phyloP scores from a whole-genome alignment of 2,329 filamentous ascomycete genomes.

The Exophiala sp. region DNA sequence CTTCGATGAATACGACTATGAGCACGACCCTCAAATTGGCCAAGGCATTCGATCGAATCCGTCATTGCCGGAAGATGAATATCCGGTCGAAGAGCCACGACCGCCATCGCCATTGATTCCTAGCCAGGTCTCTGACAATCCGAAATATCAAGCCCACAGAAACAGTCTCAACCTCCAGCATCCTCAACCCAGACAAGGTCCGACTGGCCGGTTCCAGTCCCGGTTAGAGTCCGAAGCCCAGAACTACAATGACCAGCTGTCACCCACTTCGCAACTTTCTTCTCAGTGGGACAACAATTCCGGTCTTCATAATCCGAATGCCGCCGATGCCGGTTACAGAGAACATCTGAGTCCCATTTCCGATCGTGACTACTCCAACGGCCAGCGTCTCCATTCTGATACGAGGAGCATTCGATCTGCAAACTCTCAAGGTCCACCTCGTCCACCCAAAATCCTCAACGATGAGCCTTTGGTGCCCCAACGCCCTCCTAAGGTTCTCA shows the following conservation, averaged over 20 bases:
- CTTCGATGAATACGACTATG: slow-evolving; percentile 57
- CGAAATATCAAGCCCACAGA: slow-evolving; percentile 60
- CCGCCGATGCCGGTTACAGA: slow-evolving; percentile 28
- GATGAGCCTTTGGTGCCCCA: slow-evolving; percentile 56
- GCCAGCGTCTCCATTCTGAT: slow-evolving; percentile 12
- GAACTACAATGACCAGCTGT: slow-evolving; percentile 39
- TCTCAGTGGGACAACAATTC: slow-evolving; percentile 37
- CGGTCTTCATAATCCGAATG: slow-evolving; percentile 10
- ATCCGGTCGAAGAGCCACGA: slow-evolving; percentile 39
- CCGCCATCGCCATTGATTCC: slow-evolving; percentile 59
- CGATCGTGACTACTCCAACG: slow-evolving; percentile 43
- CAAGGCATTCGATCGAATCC: slow-evolving; percentile 42
- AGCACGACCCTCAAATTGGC: slow-evolving; percentile 43
- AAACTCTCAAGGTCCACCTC: slow-evolving; percentile 40
- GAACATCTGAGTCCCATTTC: slow-evolving; percentile 44
- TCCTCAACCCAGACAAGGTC: slow-evolving; percentile 58
- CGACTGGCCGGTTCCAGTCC: slow-evolving; percentile 56
- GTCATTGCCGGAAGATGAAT: slow-evolving; percentile 37
- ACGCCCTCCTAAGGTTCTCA: slow-evolving; percentile 37
- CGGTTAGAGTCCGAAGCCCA: slow-evolving; percentile 57
- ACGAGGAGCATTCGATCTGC: slow-evolving; percentile 25
- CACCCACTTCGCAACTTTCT: slow-evolving; percentile 39
- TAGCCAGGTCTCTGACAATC: slow-evolving; percentile 51
- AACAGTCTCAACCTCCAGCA: slow-evolving; percentile 60
- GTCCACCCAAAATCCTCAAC: slow-evolving; percentile 51